phyloP scores from a whole-genome alignment of 78 protist genomes.

The Planoprotostelium fungivorum region DNA sequence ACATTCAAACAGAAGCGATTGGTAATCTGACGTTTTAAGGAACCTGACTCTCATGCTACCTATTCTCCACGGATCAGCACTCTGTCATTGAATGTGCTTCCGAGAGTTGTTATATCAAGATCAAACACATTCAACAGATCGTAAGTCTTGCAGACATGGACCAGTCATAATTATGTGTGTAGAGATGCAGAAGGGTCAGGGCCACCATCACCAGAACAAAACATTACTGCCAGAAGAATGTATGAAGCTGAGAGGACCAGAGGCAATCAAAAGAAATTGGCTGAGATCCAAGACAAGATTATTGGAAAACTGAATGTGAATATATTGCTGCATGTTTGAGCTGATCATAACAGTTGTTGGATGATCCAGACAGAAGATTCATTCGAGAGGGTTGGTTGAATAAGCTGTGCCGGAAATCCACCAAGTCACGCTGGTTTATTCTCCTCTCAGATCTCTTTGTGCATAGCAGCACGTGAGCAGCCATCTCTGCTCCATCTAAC shows the following conservation, averaged over 20 bases:
- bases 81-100: too few relatives aligned
- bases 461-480: not conserved
- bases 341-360: not conserved
- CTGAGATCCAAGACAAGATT: not conserved
- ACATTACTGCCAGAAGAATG: not conserved
- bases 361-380: not conserved
- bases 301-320: not conserved
- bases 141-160: too few relatives aligned
- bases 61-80: too few relatives aligned
- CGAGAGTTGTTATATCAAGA: too few relatives aligned
- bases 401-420: not conserved
- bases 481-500: too few relatives aligned
- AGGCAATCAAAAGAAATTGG: not conserved
- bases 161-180: not conserved
- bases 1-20: too few relatives aligned
- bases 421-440: not conserved
- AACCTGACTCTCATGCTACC: not conserved
- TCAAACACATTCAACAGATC: too few relatives aligned
- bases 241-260: not conserved
- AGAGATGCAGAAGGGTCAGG: not conserved
- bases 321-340: not conserved
- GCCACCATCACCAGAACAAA: not conserved
- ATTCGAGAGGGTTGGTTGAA: not conserved
- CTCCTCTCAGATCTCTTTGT: not conserved
- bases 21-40: not conserved